These are phyloP conservation scores for Coemansia sp. DNA, from an alignment of 192 early-diverging fungal genomes.

Conservation along the genomic window DNA sequence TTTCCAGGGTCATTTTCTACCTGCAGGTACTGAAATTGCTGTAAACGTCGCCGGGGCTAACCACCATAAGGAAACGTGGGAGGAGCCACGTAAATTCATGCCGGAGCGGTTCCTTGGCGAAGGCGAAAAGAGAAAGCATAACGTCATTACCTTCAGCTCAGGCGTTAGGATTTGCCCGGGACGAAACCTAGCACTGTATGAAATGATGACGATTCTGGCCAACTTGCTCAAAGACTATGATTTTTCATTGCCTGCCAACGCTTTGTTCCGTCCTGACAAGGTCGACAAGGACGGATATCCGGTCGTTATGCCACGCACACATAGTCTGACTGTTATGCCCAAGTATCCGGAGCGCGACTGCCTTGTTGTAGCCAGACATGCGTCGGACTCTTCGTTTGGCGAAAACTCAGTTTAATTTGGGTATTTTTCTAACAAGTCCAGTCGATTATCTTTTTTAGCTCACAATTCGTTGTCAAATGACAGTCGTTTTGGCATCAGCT, in stretches of 20 bases:
- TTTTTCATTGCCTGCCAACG: constrained; percentile 13
- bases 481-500: too few species aligned
- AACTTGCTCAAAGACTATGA: constrained; percentile 45
- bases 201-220: constrained; percentile 34
- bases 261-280: constrained; percentile 11
- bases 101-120: constrained; percentile 44
- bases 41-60: constrained; percentile 29
- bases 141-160: constrained; percentile 35
- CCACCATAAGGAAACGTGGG: constrained; percentile 27
- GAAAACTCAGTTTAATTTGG: neutral
- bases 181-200: constrained; percentile 34
- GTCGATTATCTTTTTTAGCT: too few species aligned
- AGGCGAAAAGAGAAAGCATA: constrained; percentile 15
- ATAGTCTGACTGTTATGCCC: constrained; percentile 19
- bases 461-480: too few species aligned
- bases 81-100: constrained; percentile 28
- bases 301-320: constrained; percentile 21
- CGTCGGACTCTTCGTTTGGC: neutral
- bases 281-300: constrained; percentile 23
- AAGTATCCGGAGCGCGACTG: constrained; percentile 39
- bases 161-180: constrained; percentile 44
- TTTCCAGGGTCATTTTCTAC: constrained; percentile 36
- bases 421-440: neutral
- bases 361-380: constrained; percentile 12
- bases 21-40: constrained; percentile 22